Base-by-base conservation (phyloP, 164 flowering plant genomes). In the Annona cherimola region DNA sequence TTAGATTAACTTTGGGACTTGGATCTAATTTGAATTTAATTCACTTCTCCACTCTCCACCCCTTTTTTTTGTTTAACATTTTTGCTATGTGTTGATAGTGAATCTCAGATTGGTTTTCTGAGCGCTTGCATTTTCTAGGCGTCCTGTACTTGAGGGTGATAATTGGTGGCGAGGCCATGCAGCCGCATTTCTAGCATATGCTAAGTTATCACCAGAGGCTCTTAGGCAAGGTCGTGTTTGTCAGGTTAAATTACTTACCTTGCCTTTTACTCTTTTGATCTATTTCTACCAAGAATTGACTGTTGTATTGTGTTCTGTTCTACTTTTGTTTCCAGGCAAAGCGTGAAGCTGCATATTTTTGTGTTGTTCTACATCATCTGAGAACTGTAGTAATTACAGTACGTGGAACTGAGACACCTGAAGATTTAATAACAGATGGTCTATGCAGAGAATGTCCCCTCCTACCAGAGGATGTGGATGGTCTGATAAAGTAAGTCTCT, bases 91-190 rank as follows among this genome's bases (percentile, higher is more conserved):
- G 35, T 26, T 26, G 35, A 26, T 26, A 26, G 35, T 26, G 35
- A 26, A 26, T 26, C 35, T 26, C 35, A 50, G 14, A 16, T 73
- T 64, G n/a, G 46, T 70, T 66, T 69, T 61, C 19, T 73, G 35
- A 42, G 5, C 64, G 64, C 57, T 42, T 61, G 66, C 50, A 73
- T 57, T 54, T 76, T 69, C 45, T 65, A 92, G 95, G 83, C 81
- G 88, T 54, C 98, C 98, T 20, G 44, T 73, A 41, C 89, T 93
- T 74, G 78, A 87, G 79, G 98, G 98, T 73, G 98, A 93, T 81
- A 93, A 93, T 72, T 93, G 93, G 96, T 90, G 94, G 96, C 82
- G 98, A 57, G 98, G 98, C 71, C 96, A 93, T 83, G 96, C 98
- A 19, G 88, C 93, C 67, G 98, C 98, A 41, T 93, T 86, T 78